Evolutionary conservation across 1,284 basidiomycete species (phyloP).

Genomic region (Cryptococcus hybrid): DNA sequence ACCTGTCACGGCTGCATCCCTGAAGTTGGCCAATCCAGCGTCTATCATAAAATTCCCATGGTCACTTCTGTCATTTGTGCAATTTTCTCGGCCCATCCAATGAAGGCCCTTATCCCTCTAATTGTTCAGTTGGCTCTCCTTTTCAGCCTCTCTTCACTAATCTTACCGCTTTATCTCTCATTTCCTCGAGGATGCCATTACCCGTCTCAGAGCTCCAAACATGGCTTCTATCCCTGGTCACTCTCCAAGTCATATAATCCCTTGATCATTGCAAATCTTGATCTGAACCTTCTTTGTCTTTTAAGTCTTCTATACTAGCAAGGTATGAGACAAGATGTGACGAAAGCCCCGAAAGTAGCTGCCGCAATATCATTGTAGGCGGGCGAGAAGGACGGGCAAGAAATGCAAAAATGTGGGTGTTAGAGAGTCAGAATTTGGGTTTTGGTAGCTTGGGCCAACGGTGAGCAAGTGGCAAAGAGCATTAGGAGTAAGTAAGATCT

Average conservation of each 20-base stretch:
- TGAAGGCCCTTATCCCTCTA: too few species aligned
- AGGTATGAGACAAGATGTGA: not conserved
- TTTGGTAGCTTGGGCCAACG: too few species aligned
- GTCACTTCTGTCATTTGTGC: too few species aligned
- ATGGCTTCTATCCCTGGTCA: not conserved
- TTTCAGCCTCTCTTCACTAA: too few species aligned
- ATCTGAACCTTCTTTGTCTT: slow-evolving; percentile 10
- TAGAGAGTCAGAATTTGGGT: not conserved
- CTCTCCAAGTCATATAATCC: not conserved
- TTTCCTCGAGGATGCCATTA: not conserved
- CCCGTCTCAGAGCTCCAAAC: slow-evolving; percentile 5
- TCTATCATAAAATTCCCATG: too few species aligned
- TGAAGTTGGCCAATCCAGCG: too few species aligned
- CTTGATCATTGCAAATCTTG: slow-evolving; percentile 4
- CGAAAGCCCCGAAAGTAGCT: slow-evolving; percentile 4
- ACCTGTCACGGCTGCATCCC: too few species aligned
- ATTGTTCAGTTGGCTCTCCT: too few species aligned
- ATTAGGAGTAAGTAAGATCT: too few species aligned
- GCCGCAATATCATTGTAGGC: slow-evolving; percentile 12
- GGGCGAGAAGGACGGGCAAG: slow-evolving; percentile 9
- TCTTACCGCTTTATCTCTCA: too few species aligned
- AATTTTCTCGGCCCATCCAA: too few species aligned
- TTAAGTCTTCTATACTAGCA: slow-evolving; percentile 6
- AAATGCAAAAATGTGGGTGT: slow-evolving; percentile 4
- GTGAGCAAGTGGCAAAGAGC: too few species aligned